Evolutionary conservation across 805 yeast genomes (phyloP).

Genomic region (Yamadazyma endophytica): DNA sequence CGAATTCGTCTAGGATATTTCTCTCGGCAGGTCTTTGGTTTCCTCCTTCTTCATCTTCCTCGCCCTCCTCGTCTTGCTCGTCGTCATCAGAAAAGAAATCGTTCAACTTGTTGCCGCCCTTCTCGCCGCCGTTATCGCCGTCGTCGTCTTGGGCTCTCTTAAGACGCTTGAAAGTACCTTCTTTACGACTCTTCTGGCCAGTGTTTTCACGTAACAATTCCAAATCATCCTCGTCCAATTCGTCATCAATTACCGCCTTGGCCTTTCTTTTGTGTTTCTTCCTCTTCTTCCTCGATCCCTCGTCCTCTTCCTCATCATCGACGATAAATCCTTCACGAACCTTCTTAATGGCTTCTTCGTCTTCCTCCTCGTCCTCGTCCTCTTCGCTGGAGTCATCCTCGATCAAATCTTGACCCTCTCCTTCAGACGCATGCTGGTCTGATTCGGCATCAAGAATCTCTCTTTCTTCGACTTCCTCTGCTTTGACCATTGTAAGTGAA

Average conservation of each 20-base stretch:
- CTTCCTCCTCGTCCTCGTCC: conserved; percentile 82
- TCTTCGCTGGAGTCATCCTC: conserved; percentile 75
- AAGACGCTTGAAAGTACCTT: conserved; percentile 68
- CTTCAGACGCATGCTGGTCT: conserved; percentile 24
- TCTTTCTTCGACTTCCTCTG: conserved; percentile 20
- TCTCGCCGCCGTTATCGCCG: conserved; percentile 27
- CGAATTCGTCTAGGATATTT: conserved; percentile 73
- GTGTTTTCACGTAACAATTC: conserved; percentile 88
- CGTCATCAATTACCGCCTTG: conserved; percentile 46
- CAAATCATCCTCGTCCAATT: conserved; percentile 90
- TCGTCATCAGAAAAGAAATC: conserved; percentile 66
- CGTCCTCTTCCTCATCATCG: conserved; percentile 77
- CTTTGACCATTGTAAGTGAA: background rate
- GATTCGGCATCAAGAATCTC: conserved; percentile 28
- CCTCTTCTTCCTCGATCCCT: conserved; percentile 29
- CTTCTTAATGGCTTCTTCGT: conserved; percentile 80
- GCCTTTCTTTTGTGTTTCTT: conserved; percentile 36
- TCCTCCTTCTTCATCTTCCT: conserved; percentile 19
- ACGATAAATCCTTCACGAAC: conserved; percentile 92
- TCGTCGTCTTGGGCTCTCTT: conserved; percentile 56
- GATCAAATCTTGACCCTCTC: conserved; percentile 36
- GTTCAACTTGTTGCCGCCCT: conserved; percentile 28
- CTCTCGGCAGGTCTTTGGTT: conserved; percentile 15
- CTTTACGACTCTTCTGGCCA: conserved; percentile 52
- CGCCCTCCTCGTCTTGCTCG: conserved; percentile 30